phyloP scores from a whole-genome alignment of 305 asterid species.

The Fraxinus paxiana region DNA sequence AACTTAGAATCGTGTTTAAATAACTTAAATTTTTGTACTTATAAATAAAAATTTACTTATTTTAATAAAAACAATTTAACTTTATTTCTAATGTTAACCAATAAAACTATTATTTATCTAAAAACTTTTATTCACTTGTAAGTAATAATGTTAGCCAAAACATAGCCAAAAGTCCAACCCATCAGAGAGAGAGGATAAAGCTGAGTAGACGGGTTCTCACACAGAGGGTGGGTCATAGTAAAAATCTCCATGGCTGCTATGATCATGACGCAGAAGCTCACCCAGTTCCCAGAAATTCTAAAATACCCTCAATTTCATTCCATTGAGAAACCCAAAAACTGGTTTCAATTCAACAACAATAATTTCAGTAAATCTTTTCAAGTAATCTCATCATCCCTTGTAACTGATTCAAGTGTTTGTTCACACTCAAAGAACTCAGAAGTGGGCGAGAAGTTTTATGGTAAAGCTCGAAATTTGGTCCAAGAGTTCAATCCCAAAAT shows the following conservation, averaged over 20 bases:
- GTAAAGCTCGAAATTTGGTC: constrained; percentile 33
- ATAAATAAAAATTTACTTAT: not conserved
- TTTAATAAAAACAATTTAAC: not conserved
- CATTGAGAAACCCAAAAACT: not conserved
- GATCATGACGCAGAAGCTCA: constrained; percentile 23
- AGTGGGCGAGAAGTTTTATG: not conserved
- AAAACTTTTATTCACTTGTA: not conserved
- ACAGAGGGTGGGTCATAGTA: not conserved
- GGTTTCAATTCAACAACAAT: constrained; percentile 2
- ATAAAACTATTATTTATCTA: not conserved
- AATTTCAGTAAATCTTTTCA: not conserved
- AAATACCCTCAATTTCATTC: not conserved
- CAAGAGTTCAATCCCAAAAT: constrained; percentile 58
- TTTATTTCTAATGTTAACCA: not conserved
- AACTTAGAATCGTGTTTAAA: not conserved
- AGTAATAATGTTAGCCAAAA: not conserved
- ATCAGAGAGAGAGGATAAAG: not conserved
- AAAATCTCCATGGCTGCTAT: constrained; percentile 28
- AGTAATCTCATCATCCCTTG: not conserved
- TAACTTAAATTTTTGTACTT: not conserved
- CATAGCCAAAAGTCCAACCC: not conserved
- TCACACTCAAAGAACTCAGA: constrained; percentile 7
- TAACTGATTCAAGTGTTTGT: not conserved
- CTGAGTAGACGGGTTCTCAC: no score
- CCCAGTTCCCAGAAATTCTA: not conserved